A percentile compares a stretch with the other conserved stretches of the same genome.
Evolutionary conservation across 306 rosid species (phyloP).

Genomic region (Malus asiatica): DNA sequence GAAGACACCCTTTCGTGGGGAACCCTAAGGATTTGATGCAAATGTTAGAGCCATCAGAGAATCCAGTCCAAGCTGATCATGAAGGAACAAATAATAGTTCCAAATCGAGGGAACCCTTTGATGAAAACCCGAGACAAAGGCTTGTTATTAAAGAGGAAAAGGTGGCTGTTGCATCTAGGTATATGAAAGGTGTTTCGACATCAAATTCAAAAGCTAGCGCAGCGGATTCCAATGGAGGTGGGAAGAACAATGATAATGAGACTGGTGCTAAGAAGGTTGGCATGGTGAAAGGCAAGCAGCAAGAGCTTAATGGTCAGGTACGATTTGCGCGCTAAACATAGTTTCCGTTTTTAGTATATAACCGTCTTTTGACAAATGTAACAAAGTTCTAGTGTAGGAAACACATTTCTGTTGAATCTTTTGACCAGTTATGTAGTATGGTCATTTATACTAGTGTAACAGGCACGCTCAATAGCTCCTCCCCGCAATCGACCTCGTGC

Average conservation of each 20-base stretch:
- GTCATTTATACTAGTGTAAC: conserved; percentile 26
- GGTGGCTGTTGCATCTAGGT: conserved; percentile 70
- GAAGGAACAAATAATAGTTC: conserved; percentile 21
- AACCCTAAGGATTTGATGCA: conserved; percentile 92
- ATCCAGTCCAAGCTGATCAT: conserved; percentile 22
- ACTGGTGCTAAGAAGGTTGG: conserved; percentile 43
- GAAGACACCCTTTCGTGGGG: conserved; percentile 77
- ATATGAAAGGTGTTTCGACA: conserved; percentile 68
- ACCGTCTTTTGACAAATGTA: neutral
- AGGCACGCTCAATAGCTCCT: conserved; percentile 38
- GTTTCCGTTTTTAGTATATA: neutral
- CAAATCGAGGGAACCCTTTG: conserved; percentile 26
- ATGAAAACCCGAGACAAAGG: conserved; percentile 46
- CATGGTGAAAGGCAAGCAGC: conserved; percentile 51
- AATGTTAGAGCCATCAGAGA: conserved; percentile 60
- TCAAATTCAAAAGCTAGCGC: conserved; percentile 36
- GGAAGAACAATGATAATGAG: conserved; percentile 49
- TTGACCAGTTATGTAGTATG: conserved; percentile 9
- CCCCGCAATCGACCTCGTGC: conserved; percentile 31
- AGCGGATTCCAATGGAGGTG: conserved; percentile 31
- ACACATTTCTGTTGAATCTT: neutral
- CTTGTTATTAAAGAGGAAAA: conserved; percentile 81
- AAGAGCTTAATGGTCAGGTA: conserved; percentile 80
- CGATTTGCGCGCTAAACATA: conserved; percentile 11
- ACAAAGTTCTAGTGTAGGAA: neutral